Conservation (phyloP, 768 basidiomycete genomes). For the Austroboletus festivus region DNA sequence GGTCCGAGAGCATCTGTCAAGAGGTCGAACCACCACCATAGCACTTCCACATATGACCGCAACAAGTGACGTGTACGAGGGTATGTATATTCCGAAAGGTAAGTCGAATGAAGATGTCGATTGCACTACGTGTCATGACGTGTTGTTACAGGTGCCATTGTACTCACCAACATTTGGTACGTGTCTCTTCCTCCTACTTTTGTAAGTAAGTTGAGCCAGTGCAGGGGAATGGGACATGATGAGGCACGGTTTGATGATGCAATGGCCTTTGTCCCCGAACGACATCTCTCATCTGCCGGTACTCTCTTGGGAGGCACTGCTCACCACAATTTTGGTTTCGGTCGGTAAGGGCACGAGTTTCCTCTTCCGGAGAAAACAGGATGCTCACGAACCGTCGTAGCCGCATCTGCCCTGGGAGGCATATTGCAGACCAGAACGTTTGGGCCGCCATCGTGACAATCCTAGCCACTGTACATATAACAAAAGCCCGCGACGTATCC, state of each 20-base stretch:
- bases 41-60: slow-evolving; percentile 26
- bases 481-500: slow-evolving; percentile 20
- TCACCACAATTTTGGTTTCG: slow-evolving; percentile 26
- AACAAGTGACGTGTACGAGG: slow-evolving; percentile 26
- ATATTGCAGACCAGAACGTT: slow-evolving; percentile 19
- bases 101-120: neutral
- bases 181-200: neutral
- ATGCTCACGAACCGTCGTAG: too few relatives aligned
- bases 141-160: slow-evolving; percentile 22
- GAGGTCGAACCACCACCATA: neutral
- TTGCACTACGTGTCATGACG: neutral
- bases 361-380: too few relatives aligned
- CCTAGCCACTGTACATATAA: slow-evolving; percentile 20
- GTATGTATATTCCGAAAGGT: slow-evolving; percentile 43
- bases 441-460: slow-evolving; percentile 24
- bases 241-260: slow-evolving; percentile 15
- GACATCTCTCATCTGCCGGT: slow-evolving; percentile 18
- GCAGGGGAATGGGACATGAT: slow-evolving; percentile 26
- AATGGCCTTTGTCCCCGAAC: slow-evolving; percentile 27
- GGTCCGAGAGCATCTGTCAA: neutral
- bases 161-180: slow-evolving; percentile 37
- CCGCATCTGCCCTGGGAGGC: slow-evolving; percentile 18
- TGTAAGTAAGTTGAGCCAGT: neutral
- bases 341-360: neutral
- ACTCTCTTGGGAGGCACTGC: slow-evolving; percentile 11